phyloP scores from a whole-genome alignment of 2,329 filamentous ascomycete genomes.

The Lasiodiplodia citricola region DNA sequence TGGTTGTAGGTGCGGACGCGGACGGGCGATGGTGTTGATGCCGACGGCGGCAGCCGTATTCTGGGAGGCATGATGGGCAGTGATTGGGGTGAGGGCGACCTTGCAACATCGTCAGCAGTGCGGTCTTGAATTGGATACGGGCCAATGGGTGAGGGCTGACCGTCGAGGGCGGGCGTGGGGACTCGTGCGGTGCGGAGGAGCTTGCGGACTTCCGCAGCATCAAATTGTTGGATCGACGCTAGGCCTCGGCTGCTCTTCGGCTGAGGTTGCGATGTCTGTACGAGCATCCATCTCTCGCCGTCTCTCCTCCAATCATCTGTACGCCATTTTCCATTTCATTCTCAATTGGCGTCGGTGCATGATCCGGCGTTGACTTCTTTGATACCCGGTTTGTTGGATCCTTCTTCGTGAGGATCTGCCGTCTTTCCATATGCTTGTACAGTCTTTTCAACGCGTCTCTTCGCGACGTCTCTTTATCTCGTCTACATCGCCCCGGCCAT shows the following conservation, averaged over 20 bases:
- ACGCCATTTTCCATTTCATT: background rate
- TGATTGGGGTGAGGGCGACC: background rate
- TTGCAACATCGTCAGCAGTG: background rate
- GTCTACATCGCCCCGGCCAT: background rate
- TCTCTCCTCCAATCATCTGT: background rate
- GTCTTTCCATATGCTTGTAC: slow-evolving; percentile 20
- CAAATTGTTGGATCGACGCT: slow-evolving; percentile 25
- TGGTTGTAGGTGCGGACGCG: slow-evolving; percentile 36
- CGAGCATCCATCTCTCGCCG: background rate
- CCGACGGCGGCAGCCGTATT: slow-evolving; percentile 42
- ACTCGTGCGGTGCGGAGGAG: background rate
- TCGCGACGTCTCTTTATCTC: slow-evolving; percentile 1
- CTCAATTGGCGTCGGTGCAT: background rate
- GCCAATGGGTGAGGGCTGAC: background rate
- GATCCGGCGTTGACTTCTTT: background rate
- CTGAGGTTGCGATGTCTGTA: background rate
- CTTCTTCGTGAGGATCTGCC: background rate
- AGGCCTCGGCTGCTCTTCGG: slow-evolving; percentile 22
- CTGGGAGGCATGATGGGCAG: slow-evolving; percentile 46
- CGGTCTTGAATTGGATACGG: background rate
- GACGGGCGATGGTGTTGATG: slow-evolving; percentile 26
- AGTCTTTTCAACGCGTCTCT: slow-evolving; percentile 21
- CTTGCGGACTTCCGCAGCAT: slow-evolving; percentile 25
- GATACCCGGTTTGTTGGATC: background rate
- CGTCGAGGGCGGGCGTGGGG: background rate